Evolutionary conservation across 2,329 filamentous ascomycete genomes (phyloP), one percentile per base, ranked within the genome.

Genomic region (Sclerotinia minor): DNA sequence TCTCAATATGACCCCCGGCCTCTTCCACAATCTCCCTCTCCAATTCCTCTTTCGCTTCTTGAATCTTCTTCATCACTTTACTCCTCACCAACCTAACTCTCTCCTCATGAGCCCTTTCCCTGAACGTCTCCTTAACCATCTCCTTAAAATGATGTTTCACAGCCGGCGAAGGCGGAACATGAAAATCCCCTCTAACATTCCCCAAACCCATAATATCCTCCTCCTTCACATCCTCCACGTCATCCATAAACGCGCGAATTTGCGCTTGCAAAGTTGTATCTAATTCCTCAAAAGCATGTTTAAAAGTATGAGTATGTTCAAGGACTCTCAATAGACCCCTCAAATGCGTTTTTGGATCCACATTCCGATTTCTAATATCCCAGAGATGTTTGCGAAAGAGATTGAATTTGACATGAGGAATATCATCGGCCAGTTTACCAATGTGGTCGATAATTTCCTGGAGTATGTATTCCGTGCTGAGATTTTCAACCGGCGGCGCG

Each of bases 391-490:
- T 38, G 38, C 74, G 74, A 11, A 79, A 71, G 0, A 75, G 69
- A 0, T 69, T 64, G 57, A 76, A 75, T 29, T 76, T 73, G 29
- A 77, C 69, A 29, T 73, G 64, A 15, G 75, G 71, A 54, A 73
- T 71, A 11, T 71, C 68, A 41, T 70, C 60, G n/a, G 68, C 54
- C 47, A 77, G 73, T 2, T 72, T 66, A 26, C 74, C 70, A 57
- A 79, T 72, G 54, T 77, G 76, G 15, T 75, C 69, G 26, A 78
- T 72, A 32, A 79, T 78, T 38, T 79, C 75, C 11, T 73, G 71
- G 21, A 79, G 74, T 41, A 79, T 75, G 59, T 76, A 76, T 29
- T 73, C 69, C 0, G 69, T 69, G 52, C 50, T 71, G 13, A 77
- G 69, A 26, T 77, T 74, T 21, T 74, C 70, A n/a, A 64, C 61